Percentiles rank a stretch among this genome's conserved stretches.
Evolutionary conservation across 495 filamentous ascomycete genomes (phyloP).

Genomic region (Penicillium cosmopolitanum): DNA sequence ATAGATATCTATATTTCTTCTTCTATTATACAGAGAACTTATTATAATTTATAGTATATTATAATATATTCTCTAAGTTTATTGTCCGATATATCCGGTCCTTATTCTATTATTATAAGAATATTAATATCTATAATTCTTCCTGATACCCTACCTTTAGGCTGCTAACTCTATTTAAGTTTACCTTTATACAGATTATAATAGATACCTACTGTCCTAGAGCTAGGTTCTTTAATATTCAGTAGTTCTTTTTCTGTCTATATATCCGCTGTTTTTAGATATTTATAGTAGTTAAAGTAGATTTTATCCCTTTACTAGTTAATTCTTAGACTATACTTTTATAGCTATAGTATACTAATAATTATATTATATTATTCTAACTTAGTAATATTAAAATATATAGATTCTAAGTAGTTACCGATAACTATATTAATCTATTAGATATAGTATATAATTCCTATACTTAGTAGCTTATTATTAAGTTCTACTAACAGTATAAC

Average conservation of each 20-base stretch:
- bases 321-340: background rate
- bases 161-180: background rate
- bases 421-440: background rate
- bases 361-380: background rate
- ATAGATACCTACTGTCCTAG: background rate
- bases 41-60: too few species aligned
- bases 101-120: background rate
- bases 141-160: background rate
- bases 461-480: background rate
- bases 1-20: too few species aligned
- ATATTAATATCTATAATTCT: background rate
- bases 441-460: background rate
- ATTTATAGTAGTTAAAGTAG: background rate
- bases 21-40: too few species aligned
- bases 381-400: background rate
- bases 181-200: background rate
- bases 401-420: background rate
- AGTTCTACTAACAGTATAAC: too few species aligned
- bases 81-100: background rate
- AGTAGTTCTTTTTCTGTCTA: background rate
- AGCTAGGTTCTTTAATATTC: background rate
- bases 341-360: background rate
- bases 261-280: background rate
- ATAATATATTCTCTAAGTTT: conserved; percentile 3
- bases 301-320: background rate